Conservation (phyloP, 441 rosid genomes). For the Iberis amara region DNA sequence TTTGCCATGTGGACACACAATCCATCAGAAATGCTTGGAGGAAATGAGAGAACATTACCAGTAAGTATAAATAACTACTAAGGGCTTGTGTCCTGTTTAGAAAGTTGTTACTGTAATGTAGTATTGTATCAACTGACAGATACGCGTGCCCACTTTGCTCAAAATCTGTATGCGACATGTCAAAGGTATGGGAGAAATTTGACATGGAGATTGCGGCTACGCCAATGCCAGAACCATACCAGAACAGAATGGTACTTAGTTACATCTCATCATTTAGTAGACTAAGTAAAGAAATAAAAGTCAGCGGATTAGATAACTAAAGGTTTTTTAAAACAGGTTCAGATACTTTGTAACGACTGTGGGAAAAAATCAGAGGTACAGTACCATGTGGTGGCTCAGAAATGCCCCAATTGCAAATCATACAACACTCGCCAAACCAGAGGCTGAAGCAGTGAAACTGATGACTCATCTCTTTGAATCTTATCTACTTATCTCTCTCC, state of each 20-base stretch:
- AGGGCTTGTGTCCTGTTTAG: not conserved
- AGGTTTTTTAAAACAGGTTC: slow-evolving; percentile 40
- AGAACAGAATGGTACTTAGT: slow-evolving; percentile 42
- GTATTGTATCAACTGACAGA: slow-evolving; percentile 27
- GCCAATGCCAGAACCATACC: slow-evolving; percentile 70
- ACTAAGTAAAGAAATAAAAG: not conserved
- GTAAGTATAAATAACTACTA: slow-evolving; percentile 33
- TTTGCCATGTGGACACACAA: slow-evolving; percentile 86
- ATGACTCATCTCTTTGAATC: no score
- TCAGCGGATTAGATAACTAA: not conserved
- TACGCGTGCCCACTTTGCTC: slow-evolving; percentile 89
- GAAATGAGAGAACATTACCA: slow-evolving; percentile 77
- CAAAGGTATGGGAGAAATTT: slow-evolving; percentile 80
- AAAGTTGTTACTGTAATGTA: not conserved
- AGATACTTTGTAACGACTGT: slow-evolving; percentile 86
- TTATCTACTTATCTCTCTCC: no score
- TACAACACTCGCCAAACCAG: slow-evolving; percentile 81
- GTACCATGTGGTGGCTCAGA: slow-evolving; percentile 70
- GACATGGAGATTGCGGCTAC: slow-evolving; percentile 72
- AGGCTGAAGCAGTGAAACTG: slow-evolving; percentile 35
- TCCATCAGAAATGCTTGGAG: slow-evolving; percentile 67
- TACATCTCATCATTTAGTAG: not conserved
- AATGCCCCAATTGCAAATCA: slow-evolving; percentile 73
- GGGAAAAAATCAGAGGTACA: slow-evolving; percentile 50
- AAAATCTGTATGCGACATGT: slow-evolving; percentile 84